Evolutionary conservation across 2,329 filamentous ascomycete species (phyloP), one percentile per base, ranked within the genome.

Genomic region (Salinomyces thailandicus): DNA sequence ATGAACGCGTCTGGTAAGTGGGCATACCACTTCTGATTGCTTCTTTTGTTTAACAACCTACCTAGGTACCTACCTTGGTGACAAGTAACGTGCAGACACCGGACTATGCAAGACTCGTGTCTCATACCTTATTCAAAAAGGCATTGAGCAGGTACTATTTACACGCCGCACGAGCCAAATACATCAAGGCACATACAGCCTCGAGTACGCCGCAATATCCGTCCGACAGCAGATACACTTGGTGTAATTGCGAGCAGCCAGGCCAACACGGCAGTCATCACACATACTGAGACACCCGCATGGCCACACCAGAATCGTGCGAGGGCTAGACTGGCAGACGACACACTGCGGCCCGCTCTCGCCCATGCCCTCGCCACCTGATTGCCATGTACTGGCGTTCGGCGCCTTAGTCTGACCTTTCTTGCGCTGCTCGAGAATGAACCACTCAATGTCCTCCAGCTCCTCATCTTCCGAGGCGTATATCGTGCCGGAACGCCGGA

Each of bases 231-330:
- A 96, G 26, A 96, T 87, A 57, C 91, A 98, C 55, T 85, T 93
- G 46, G 87, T 85, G 58, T 93, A 96, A 58, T 96, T 96, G 58
- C 95, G 93, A 77, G 93, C 87, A 3, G 91, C 91, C 44, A 96
- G 69, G 29, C 85, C 89, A 22, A 96, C 83, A 19, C 91, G 73
- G 57, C 91, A 96, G 48, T 96, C 91, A 58, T 98, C 91, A 57
- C 91, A 96, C 9, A 96, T 71, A 48, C 85, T 89, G 39, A 98
- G 70, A 57, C 91, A 98, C 2, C 91, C 82, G 58, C 91, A 98
- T 0, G 91, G 91, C 91, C 91, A 96, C 2, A 94, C 81, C 37
- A 98, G 82, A 42, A 96, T 82, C 5, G 84, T 93, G 13, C 91
- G 72, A 3, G 86, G 78, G n/a, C 75, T 73, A 37, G 77, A 77